Percentiles rank a stretch among this genome's conserved stretches.
These are phyloP conservation scores for Fraxinus floribunda DNA, from an alignment of 305 asterid species.

Conservation along the genomic window DNA sequence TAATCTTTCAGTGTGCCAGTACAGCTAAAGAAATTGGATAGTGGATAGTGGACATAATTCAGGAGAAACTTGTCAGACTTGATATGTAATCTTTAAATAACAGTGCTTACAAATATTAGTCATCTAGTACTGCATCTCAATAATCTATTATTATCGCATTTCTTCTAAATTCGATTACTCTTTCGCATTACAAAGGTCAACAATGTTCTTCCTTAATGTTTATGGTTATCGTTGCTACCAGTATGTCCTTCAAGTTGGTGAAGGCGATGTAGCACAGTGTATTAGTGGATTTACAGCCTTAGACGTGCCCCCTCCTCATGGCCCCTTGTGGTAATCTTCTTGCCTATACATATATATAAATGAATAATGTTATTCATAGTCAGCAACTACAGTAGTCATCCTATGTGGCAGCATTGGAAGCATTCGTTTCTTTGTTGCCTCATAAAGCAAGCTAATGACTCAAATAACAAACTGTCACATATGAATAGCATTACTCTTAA, in stretches of 20 bases:
- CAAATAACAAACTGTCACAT: not conserved
- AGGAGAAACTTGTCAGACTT: not conserved
- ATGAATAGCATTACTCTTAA: too few relatives aligned
- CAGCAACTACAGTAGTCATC: not conserved
- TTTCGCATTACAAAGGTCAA: not conserved
- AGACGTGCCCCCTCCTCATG: constrained; percentile 80
- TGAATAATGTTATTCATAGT: too few relatives aligned
- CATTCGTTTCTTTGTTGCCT: not conserved
- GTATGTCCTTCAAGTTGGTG: constrained; percentile 77
- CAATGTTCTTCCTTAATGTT: not conserved
- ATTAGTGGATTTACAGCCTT: constrained; percentile 81
- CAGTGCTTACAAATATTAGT: not conserved
- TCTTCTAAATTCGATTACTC: not conserved
- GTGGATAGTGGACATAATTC: not conserved
- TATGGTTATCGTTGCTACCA: constrained; percentile 29
- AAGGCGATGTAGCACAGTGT: constrained; percentile 74
- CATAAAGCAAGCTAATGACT: not conserved
- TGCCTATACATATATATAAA: not conserved
- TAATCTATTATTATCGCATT: not conserved
- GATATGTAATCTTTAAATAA: not conserved
- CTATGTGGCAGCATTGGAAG: not conserved
- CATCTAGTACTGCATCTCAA: not conserved
- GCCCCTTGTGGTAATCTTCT: constrained; percentile 82
- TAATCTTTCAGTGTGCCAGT: not conserved
- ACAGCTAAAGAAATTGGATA: not conserved